Evolutionary conservation across 345 rosid genomes (phyloP).

Genomic region (Eutrema japonicum): DNA sequence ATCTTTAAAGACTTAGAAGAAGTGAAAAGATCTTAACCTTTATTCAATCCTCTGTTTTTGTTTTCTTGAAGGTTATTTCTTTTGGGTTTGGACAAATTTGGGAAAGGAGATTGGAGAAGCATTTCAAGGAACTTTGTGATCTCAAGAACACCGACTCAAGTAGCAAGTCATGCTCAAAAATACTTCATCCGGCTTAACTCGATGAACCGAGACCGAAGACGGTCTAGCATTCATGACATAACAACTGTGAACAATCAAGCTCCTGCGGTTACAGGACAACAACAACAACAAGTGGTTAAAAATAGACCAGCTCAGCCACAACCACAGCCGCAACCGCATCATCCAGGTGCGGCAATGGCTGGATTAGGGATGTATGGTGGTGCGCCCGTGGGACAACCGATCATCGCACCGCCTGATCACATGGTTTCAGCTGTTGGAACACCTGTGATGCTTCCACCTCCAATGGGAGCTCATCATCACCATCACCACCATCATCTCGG

Average conservation of each 20-base stretch:
- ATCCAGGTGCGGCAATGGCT: conserved; percentile 49
- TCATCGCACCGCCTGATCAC: conserved; percentile 64
- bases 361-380: conserved; percentile 72
- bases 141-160: conserved; percentile 94
- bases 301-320: conserved; percentile 44
- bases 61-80: conserved; percentile 67
- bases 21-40: conserved; percentile 19
- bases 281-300: conserved; percentile 43
- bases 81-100: conserved; percentile 86
- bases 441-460: conserved; percentile 88
- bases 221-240: conserved; percentile 95
- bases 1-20: neutral
- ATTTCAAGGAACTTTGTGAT: conserved; percentile 87
- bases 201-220: conserved; percentile 80
- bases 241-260: conserved; percentile 63
- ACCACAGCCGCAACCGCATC: conserved; percentile 52
- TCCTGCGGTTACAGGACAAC: conserved; percentile 54
- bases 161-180: conserved; percentile 95
- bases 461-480: conserved; percentile 50
- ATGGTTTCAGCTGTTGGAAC: conserved; percentile 84
- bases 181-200: conserved; percentile 86
- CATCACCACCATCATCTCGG: conserved; percentile 60
- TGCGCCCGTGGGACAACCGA: conserved; percentile 73
- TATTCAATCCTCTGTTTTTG: conserved; percentile 28
- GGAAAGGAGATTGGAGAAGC: conserved; percentile 99